phyloP scores from a whole-genome alignment of 225 moss, liverwort and hornwort genomes.

The Pseudisothecium myosuroides region DNA sequence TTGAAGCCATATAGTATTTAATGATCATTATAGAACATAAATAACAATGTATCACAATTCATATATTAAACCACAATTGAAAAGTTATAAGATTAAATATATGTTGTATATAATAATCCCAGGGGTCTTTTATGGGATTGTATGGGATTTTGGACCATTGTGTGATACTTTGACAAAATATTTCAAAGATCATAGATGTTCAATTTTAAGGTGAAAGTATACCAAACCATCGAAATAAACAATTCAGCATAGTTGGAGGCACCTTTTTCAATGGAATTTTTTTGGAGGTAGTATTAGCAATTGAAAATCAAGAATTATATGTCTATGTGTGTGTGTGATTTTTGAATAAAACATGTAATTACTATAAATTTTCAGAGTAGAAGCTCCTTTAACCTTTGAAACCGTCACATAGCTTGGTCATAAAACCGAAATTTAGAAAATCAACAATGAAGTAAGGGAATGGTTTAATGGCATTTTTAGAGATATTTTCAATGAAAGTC shows the following conservation, averaged over 20 bases:
- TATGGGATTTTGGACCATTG: neutral
- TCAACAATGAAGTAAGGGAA: neutral
- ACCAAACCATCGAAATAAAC: rapidly evolving
- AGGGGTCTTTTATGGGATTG: neutral
- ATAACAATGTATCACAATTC: too few relatives aligned
- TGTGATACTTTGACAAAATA: neutral
- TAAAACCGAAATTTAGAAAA: rapidly evolving
- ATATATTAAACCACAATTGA: too few relatives aligned
- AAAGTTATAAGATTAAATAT: too few relatives aligned
- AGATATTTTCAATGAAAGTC: neutral
- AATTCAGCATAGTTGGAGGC: neutral
- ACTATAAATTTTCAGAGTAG: neutral
- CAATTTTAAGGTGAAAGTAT: neutral
- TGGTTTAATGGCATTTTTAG: rapidly evolving
- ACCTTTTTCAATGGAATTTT: rapidly evolving
- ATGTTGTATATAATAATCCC: too few relatives aligned
- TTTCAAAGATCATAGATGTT: neutral
- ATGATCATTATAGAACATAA: too few relatives aligned
- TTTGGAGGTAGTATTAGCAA: neutral
- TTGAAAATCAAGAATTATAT: neutral
- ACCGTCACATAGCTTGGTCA: rapidly evolving
- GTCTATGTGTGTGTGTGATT: too few relatives aligned
- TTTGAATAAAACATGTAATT: neutral
- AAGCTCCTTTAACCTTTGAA: neutral
- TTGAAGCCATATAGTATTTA: too few relatives aligned